Evolutionary conservation across 2,329 filamentous ascomycete species (phyloP), one percentile per base, ranked within the genome.

Genomic region (Curvularia sp.): DNA sequence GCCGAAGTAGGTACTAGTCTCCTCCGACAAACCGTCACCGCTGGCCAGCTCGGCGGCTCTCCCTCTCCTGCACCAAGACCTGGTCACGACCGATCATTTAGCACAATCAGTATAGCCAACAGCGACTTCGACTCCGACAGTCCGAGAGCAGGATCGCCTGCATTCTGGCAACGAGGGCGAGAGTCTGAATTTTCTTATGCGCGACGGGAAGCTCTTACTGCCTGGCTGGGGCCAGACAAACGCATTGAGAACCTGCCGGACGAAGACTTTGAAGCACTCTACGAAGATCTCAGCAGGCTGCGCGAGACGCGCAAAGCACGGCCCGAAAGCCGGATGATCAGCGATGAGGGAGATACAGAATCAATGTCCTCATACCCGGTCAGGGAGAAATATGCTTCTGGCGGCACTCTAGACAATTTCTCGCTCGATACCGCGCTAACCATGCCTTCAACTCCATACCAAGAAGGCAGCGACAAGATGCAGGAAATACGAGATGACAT

Each of bases 161-260:
- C 90, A 50, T 86, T 90, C 1, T 86, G 85, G 59, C 74, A 77
- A 50, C 83, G 86, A 53, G 89, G 89, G 2, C 85, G 91, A 51
- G 94, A 98, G 73, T 92, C 91, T 0, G 95, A 99, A 75, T 99
- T 95, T 92, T 95, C 92, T 4, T 91, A 96, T 77, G 95, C 95
- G 19, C 86, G 95, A 65, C 84, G 93, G 70, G 95, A 99, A 80
- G 95, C 95, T n/a, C 93, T 95, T 7, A 89, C 89, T 60, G 93
- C 93, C 1, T 91, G 97, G 59, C 82, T 98, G 19, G 95, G 95
- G 5, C 87, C 91, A 1, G 94, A 97, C 72, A 93, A 97, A 71
- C 96, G 95, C 70, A 92, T 99, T 60, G 88, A 91, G 9, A 91
- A 90, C 62, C 81, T 99, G 51, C 95, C 90, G 0, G 95, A 99